Base-by-base conservation (phyloP, 257 asterid species). In the Solanum microdontum region DNA sequence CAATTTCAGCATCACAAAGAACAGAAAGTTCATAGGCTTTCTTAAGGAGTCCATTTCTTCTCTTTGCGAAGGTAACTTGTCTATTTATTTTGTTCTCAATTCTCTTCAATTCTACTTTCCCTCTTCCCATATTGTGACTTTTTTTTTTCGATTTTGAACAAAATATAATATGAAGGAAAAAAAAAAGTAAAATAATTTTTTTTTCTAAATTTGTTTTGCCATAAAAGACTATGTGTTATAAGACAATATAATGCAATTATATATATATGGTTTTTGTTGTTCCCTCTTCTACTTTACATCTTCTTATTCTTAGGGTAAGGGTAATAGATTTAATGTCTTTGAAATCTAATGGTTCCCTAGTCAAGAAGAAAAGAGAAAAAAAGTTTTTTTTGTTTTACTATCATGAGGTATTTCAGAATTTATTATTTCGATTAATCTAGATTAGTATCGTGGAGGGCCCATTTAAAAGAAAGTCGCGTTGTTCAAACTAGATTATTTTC, bases 11-110 rank as follows among this genome's bases (percentile, higher is more conserved):
- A 91, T 94, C 97, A 85, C 97, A 94, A 5, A 94, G 92, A 37
- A 94, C 45, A 48, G 95, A 93, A 39, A 94, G 89, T 84, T 94
- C 97, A 84, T 92, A 94, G 0, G 97, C 97, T 88, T 94, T 94
- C 87, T 93, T 94, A 7, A 94, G 93, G 48, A 94, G 79, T 33
- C 97, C 97, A 90, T 94, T 94, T 89, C 95, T 90, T 58, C 97
- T 91, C 92, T 94, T 94, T 7, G 97, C 92, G 88, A 94, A 94
- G 5, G 95, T 94, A 39, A 92, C 97, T 89, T 94, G 95, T 77
- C 97, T 92, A 88, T 93, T 94, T 90, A 94, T 91, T 92, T 93
- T 93, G 90, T 93, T 94, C 91, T 94, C 96, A 82, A 94, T 94
- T 80, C 97, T 93, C 93, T 91, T 93, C 88, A 94, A 85, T 89